Conservation (phyloP, 805 yeast genomes). For the Kodamaea nitidulidarum region DNA sequence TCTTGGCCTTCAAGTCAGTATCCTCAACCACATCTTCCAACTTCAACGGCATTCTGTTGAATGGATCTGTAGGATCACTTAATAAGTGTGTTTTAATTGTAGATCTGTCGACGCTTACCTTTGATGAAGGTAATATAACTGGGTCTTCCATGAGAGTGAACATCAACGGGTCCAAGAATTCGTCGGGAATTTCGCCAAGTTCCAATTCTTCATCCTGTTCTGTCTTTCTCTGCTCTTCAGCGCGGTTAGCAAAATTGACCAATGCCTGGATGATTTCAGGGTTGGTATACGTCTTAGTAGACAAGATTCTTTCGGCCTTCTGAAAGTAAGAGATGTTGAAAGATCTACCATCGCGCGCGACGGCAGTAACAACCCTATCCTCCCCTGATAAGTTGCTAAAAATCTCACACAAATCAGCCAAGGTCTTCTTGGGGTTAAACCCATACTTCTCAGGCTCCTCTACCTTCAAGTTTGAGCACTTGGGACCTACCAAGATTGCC, state of each 20-base stretch:
- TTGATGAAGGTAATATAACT: constrained; percentile 86
- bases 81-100: constrained; percentile 91
- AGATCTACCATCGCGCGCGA: constrained; percentile 90
- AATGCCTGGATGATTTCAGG: constrained; percentile 50
- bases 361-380: constrained; percentile 67
- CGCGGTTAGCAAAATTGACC: constrained; percentile 56
- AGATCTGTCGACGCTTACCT: constrained; percentile 78
- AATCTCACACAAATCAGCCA: constrained; percentile 67
- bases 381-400: constrained; percentile 68
- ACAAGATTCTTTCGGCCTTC: constrained; percentile 66
- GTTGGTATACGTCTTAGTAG: constrained; percentile 47
- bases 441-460: constrained; percentile 75
- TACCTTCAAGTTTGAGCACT: constrained; percentile 84
- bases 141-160: constrained; percentile 94
- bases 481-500: constrained; percentile 92
- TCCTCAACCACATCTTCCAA: constrained; percentile 85
- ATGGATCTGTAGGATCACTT: constrained; percentile 96
- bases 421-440: constrained; percentile 73
- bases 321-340: constrained; percentile 62
- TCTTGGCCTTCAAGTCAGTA: constrained; percentile 59
- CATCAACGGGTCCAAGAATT: constrained; percentile 95
- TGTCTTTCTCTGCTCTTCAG: constrained; percentile 52
- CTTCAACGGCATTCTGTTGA: constrained; percentile 86
- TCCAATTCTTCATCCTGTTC: constrained; percentile 85
- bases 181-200: constrained; percentile 93